Conservation (phyloP, 441 rosid species). For the Syzygium malaccense region DNA sequence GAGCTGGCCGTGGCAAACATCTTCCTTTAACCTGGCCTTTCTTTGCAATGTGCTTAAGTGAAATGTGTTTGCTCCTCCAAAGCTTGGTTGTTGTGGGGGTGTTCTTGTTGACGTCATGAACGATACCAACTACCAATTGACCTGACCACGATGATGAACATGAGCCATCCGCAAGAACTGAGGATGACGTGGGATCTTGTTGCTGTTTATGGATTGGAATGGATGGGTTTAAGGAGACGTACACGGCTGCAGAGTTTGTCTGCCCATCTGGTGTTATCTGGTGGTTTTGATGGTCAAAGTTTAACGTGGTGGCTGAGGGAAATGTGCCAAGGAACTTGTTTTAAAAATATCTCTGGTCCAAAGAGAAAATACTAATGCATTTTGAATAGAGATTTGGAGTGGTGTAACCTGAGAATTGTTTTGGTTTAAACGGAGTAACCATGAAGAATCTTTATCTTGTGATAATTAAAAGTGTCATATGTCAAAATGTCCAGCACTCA, state of each 20-base stretch:
- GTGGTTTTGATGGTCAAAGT: background rate
- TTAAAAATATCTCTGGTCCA: background rate
- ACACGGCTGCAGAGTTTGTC: background rate
- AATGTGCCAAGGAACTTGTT: background rate
- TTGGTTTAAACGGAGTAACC: background rate
- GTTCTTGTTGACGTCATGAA: background rate
- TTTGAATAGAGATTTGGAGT: background rate
- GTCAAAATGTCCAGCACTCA: background rate
- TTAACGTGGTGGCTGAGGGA: background rate
- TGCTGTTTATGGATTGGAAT: background rate
- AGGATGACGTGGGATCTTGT: background rate
- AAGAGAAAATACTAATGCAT: background rate
- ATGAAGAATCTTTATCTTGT: background rate
- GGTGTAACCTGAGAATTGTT: background rate
- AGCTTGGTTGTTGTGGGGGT: background rate
- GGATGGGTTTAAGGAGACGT: background rate
- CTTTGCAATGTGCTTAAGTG: background rate
- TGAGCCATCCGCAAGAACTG: background rate
- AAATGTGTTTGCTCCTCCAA: background rate
- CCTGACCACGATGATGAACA: background rate
- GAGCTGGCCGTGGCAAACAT: background rate
- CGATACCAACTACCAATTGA: background rate
- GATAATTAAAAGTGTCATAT: background rate
- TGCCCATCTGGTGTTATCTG: background rate
- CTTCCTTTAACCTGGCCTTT: background rate